Conservation (phyloP, 345 rosid species). For the Durio zibethinus region DNA sequence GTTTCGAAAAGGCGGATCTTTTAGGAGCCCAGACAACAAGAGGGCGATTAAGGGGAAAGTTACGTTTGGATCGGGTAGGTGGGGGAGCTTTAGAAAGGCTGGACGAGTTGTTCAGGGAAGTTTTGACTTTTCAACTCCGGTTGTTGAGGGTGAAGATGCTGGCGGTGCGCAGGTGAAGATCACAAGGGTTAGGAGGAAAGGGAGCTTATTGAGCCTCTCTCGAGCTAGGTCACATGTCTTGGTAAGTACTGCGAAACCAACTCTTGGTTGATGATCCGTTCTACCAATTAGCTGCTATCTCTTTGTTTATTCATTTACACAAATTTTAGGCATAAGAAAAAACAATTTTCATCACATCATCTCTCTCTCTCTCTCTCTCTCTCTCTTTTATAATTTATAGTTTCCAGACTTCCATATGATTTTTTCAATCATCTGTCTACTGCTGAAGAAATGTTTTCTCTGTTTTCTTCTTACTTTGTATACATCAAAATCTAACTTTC, state of each 20-base stretch:
- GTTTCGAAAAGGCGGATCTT: slow-evolving; percentile 28
- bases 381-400: too few species aligned
- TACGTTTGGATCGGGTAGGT: slow-evolving; percentile 43
- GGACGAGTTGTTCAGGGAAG: slow-evolving; percentile 27
- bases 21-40: slow-evolving; percentile 30
- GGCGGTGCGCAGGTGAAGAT: slow-evolving; percentile 42
- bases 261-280: neutral
- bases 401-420: neutral
- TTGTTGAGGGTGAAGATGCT: neutral
- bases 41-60: slow-evolving; percentile 27
- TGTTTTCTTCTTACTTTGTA: neutral
- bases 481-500: neutral
- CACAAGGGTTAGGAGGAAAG: slow-evolving; percentile 40
- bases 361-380: neutral
- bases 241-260: slow-evolving; percentile 34
- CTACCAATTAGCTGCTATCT: neutral
- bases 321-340: neutral
- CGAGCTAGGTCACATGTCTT: slow-evolving; percentile 42
- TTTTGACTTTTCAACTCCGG: slow-evolving; percentile 25
- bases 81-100: slow-evolving; percentile 45
- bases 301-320: neutral
- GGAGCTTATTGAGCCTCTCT: slow-evolving; percentile 39
- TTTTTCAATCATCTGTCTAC: neutral
- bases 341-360: neutral
- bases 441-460: neutral